Base-by-base conservation (phyloP, 164 flowering plant species). In the Kingdonia uniflora region DNA sequence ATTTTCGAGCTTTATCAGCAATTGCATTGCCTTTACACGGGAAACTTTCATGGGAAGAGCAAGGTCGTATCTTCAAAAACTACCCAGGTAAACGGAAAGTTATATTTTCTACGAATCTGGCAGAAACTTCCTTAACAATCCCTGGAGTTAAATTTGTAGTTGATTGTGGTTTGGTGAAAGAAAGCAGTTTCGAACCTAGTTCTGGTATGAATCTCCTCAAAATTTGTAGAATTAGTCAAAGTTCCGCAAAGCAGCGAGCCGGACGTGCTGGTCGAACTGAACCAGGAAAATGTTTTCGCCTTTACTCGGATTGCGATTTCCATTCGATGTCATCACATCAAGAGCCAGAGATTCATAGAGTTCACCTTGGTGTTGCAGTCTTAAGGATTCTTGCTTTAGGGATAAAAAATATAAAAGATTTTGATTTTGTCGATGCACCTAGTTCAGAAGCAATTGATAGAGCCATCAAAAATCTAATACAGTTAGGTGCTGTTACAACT, bases 261-360 rank as follows among this genome's bases (percentile, higher is more conserved):
- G 99, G 99, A 11, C 95, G 97, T 66, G 97, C 99, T 53, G 99
- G 99, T 55, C 76, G 99, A 69, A 94, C 95, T 14, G 84, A 71
- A 65, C 84, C 96, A 20, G 99, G 99, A 23, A 74, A 54, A 60
- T 94, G 99, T 68, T 94, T 77, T 52, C 74, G 99, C 62, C 76
- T 94, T 13, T 94, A 94, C 64, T 65, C 84, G 1, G 66, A 76
- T 43, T 12, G 19, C 46, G 96, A 87, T 54, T 85, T 75, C 69
- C 66, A 70, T 48, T 56, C 56, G 4, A 82, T 89, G 97, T 62
- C 74, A 57, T 58, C 58, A 22, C 80, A 81, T 54, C 85, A 71
- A 56, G 96, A 84, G 61, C 99, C 99, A 50, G 97, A 94, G 69
- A 94, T 94, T 57, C 77, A 71, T 14, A 79, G 79, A 57, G 97